Conservation (phyloP, 164 flowering plant species). For the Aristolochia fimbriata region DNA sequence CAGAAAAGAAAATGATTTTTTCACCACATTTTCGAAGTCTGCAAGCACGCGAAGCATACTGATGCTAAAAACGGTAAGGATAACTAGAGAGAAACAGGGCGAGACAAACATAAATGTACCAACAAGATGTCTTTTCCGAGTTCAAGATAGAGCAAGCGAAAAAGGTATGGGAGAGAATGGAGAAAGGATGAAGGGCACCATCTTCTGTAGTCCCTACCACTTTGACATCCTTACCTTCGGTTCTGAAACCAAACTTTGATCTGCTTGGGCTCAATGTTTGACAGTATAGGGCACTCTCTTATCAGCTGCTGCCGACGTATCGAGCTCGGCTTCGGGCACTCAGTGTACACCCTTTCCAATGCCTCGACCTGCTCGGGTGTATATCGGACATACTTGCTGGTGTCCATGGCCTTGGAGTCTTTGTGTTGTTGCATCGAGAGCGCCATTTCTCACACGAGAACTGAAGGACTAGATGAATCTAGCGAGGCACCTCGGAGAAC, state of each 20-base stretch:
- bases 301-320: slow-evolving; percentile 69
- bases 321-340: slow-evolving; percentile 87
- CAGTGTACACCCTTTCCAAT: slow-evolving; percentile 70
- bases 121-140: too few relatives aligned
- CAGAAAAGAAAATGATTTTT: too few relatives aligned
- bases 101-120: too few relatives aligned
- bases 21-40: too few relatives aligned
- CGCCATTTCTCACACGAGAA: slow-evolving; percentile 19
- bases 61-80: too few relatives aligned
- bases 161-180: too few relatives aligned
- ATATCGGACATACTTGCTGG: slow-evolving; percentile 72
- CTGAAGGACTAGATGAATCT: background rate
- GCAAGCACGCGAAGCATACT: too few relatives aligned
- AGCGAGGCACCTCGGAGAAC: too few relatives aligned
- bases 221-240: slow-evolving; percentile 38
- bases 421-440: slow-evolving; percentile 28
- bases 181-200: too few relatives aligned
- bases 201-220: too few relatives aligned
- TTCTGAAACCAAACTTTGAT: slow-evolving; percentile 97
- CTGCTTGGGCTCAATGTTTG: slow-evolving; percentile 84
- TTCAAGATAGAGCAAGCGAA: too few relatives aligned
- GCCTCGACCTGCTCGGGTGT: slow-evolving; percentile 93
- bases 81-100: too few relatives aligned
- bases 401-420: slow-evolving; percentile 39
- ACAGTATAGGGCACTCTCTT: slow-evolving; percentile 74